Conservation (phyloP, 768 basidiomycete genomes). For the Naganishia vaughanmartiniae region DNA sequence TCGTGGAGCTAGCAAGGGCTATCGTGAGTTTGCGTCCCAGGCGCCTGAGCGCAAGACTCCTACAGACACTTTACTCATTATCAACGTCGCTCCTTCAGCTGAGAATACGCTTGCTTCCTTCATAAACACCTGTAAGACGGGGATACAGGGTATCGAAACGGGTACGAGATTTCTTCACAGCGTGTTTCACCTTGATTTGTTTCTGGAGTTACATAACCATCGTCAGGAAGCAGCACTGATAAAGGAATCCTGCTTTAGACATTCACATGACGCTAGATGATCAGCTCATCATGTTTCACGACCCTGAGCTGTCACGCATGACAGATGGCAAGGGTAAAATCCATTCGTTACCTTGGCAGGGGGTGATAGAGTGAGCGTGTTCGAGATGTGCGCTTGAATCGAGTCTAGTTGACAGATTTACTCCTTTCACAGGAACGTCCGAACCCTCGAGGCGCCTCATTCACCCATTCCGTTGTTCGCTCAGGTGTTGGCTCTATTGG, state of each 20-base stretch:
- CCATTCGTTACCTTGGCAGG: conserved; percentile 69
- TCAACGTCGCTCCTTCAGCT: conserved; percentile 51
- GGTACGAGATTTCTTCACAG: neutral
- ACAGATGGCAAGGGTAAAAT: conserved; percentile 74
- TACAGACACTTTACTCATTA: too few relatives aligned
- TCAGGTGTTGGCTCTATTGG: conserved; percentile 74
- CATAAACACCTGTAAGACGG: conserved; percentile 88
- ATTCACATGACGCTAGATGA: conserved; percentile 87
- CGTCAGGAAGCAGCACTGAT: neutral
- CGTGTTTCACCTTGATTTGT: neutral
- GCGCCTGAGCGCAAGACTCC: neutral
- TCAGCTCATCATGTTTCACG: conserved; percentile 92
- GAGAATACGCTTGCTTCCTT: conserved; percentile 96
- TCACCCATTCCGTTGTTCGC: conserved; percentile 87
- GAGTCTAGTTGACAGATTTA: neutral
- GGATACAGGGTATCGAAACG: conserved; percentile 97
- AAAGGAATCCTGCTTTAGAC: conserved; percentile 55
- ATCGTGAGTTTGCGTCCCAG: conserved; percentile 37
- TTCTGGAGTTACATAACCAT: too few relatives aligned
- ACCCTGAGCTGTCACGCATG: conserved; percentile 78
- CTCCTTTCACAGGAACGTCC: conserved; percentile 64
- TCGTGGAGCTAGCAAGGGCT: conserved; percentile 64
- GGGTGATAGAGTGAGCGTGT: conserved; percentile 52
- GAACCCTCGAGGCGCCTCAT: conserved; percentile 75
- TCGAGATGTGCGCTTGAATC: neutral